Percentiles rank a stretch among this genome's conserved stretches.
Evolutionary conservation across 495 filamentous ascomycete genomes (phyloP).

Genomic region (Podospora bellae-mahoneyi): DNA sequence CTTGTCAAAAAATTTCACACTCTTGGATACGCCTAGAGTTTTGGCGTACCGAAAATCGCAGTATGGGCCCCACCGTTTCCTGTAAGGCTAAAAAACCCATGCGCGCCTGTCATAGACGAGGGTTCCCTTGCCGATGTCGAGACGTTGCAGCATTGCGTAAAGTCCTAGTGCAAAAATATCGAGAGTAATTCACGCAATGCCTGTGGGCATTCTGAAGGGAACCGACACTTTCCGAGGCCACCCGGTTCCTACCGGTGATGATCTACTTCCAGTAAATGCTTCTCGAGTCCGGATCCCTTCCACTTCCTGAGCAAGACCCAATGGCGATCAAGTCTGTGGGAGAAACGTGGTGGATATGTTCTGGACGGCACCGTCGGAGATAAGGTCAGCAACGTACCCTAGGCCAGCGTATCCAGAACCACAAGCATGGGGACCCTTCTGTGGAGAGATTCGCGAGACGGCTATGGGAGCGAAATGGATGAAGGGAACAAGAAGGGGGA

Average conservation of each 20-base stretch:
- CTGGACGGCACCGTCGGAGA: neutral
- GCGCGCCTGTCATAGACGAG: neutral
- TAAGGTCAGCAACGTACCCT: neutral
- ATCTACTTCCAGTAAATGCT: neutral
- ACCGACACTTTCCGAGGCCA: neutral
- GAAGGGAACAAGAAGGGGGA: neutral
- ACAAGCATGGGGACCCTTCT: neutral
- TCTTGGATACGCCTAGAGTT: neutral
- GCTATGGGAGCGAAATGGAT: neutral
- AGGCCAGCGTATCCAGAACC: neutral
- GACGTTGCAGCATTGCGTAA: neutral
- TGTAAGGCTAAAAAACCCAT: neutral
- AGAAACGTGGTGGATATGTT: neutral
- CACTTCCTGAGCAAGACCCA: neutral
- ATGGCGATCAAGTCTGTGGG: neutral
- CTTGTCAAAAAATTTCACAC: neutral
- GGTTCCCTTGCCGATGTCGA: neutral
- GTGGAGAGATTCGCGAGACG: neutral
- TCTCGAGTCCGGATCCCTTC: neutral
- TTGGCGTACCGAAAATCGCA: neutral
- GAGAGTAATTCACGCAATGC: neutral
- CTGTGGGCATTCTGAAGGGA: neutral
- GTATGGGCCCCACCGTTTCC: neutral
- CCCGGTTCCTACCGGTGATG: neutral
- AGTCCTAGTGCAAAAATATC: neutral